phyloP scores from a whole-genome alignment of 352 stramenopile species.

The Pilasporangium apinafurcum region DNA sequence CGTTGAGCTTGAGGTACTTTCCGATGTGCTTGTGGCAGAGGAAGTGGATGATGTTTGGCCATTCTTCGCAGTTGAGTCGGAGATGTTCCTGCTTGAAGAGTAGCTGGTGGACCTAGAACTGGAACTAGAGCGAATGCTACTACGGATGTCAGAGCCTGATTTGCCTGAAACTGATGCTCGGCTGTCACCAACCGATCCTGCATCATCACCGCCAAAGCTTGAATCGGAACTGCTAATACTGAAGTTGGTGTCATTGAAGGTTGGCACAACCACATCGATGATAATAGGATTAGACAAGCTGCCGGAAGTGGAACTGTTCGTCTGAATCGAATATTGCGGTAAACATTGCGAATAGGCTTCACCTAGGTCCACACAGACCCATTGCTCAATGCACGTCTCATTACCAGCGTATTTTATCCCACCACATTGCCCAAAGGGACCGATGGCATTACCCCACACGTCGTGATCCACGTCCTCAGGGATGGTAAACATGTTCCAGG shows the following conservation, averaged over 20 bases:
- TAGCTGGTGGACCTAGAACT: too few relatives aligned
- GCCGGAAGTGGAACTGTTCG: too few relatives aligned
- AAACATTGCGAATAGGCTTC: slow-evolving; percentile 6
- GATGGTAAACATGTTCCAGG: too few relatives aligned
- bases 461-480: slow-evolving; percentile 4
- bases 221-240: background rate
- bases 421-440: slow-evolving; percentile 8
- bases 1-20: background rate
- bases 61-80: too few relatives aligned
- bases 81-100: too few relatives aligned
- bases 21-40: background rate
- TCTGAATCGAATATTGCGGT: background rate
- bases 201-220: too few relatives aligned
- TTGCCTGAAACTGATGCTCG: too few relatives aligned
- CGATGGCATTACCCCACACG: slow-evolving; percentile 5
- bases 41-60: too few relatives aligned
- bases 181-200: too few relatives aligned
- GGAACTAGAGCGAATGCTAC: too few relatives aligned
- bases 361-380: slow-evolving; percentile 3
- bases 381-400: slow-evolving; percentile 4
- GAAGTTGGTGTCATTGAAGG: background rate
- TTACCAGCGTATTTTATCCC: slow-evolving; percentile 6
- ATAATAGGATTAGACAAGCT: background rate
- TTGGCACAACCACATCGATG: background rate
- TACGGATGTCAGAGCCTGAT: too few relatives aligned